Evolutionary conservation across 306 rosid genomes (phyloP), one percentile per base, ranked within the genome.

Genomic region (Canavalia gladiata): DNA sequence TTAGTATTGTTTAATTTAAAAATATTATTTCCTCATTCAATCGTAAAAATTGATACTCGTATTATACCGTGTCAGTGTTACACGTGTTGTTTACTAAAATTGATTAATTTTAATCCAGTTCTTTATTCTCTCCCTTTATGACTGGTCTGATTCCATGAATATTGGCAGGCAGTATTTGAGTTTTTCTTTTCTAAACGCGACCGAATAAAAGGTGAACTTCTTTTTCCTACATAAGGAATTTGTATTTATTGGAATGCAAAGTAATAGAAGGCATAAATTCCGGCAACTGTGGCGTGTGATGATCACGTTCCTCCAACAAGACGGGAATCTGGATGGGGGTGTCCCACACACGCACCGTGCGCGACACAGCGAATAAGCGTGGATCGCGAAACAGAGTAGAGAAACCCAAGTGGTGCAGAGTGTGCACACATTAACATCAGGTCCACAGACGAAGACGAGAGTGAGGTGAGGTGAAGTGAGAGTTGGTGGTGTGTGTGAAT

Each of bases 401-500:
- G 41, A 72, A 77, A 77, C 82, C 30, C 72, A 4, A 76, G 13
- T 2, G 25, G 65, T 10, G 54, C 43, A 37, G 65, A 30, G 72
- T 59, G 46, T n/a, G n/a, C 18, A 33, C 75, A 30, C 52, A 13
- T 65, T 28, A 56, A 57, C 79, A 6, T 45, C 35, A 78, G 25
- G 42, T 29, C 29, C 77, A 72, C 51, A 56, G 52, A 56, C 25
- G 73, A 73, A 77, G 82, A 71, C 74, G 70, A 70, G 77, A 76
- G 77, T 28, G 37, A 45, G 55, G 42, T 54, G 46, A 12, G 43
- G 2, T 37, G 41, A 46, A 63, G 59, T 62, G 31, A 29, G 78
- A 51, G 73, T 83, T 66, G 65, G 90, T 64, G 87, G 70, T 37
- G 84, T 35, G n/a, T 49, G 68, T 81, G 90, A 79, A 80, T 72